Conservation (phyloP, 2,329 filamentous ascomycete species). For the Iodosphaeria phyllophila region DNA sequence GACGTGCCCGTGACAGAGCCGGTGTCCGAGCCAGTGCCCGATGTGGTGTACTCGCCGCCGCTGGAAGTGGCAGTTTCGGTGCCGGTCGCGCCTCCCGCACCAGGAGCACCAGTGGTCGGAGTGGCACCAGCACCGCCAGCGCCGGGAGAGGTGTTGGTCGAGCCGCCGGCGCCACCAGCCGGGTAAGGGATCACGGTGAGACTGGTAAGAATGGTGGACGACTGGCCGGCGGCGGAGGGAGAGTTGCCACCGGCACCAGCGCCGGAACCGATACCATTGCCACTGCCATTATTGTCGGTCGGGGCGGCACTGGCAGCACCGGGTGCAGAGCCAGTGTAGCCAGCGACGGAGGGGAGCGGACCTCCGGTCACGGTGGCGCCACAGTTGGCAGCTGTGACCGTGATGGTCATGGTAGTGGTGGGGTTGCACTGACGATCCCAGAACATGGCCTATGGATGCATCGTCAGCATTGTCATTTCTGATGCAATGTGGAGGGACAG, state of each 20-base stretch:
- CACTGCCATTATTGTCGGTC: conserved; percentile 2
- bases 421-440: too few relatives aligned
- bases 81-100: conserved; percentile 3
- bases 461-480: neutral
- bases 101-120: conserved; percentile 1
- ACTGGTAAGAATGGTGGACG: conserved; percentile 1
- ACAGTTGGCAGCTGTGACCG: too few relatives aligned
- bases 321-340: too few relatives aligned
- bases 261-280: conserved; percentile 1
- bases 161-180: conserved; percentile 2
- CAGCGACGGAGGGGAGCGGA: too few relatives aligned
- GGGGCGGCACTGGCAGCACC: conserved; percentile 1
- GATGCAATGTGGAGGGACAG: conserved; percentile 1
- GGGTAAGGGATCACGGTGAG: conserved; percentile 1
- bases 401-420: too few relatives aligned
- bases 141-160: conserved; percentile 1
- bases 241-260: neutral
- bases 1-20: too few relatives aligned
- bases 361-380: too few relatives aligned
- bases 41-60: conserved; percentile 3
- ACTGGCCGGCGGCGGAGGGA: conserved; percentile 1
- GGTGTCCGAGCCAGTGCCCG: conserved; percentile 4
- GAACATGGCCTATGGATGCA: too few relatives aligned
- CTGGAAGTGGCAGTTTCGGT: conserved; percentile 3
- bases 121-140: conserved; percentile 3